Evolutionary conservation across 2,329 filamentous ascomycete species (phyloP).

Genomic region (Penicillium hesseltinei): DNA sequence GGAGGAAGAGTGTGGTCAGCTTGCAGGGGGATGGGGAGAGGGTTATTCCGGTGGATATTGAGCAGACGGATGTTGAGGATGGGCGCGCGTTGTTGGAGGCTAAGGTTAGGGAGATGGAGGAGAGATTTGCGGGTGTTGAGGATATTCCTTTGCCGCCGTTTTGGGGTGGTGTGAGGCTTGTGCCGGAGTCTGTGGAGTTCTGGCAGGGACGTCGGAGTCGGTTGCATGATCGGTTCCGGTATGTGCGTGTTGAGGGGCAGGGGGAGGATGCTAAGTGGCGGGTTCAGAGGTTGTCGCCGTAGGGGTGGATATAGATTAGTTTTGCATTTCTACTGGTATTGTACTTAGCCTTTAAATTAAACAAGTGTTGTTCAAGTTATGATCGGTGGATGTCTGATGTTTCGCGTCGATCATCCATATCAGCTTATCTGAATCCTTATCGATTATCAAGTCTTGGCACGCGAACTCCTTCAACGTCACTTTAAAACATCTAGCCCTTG

Average conservation of each 20-base stretch:
- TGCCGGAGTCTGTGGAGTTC: constrained; percentile 87
- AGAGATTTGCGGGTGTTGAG: constrained; percentile 70
- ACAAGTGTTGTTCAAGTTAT: not conserved
- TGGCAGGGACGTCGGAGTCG: constrained; percentile 90
- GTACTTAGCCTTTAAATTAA: not conserved
- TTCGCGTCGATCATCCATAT: constrained; percentile 10
- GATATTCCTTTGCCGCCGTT: constrained; percentile 87
- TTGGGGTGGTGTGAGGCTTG: constrained; percentile 86
- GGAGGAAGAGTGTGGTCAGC: constrained; percentile 26
- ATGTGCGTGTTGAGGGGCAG: constrained; percentile 69
- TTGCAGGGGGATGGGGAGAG: constrained; percentile 15
- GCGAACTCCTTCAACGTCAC: constrained; percentile 10
- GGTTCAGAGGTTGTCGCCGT: constrained; percentile 43
- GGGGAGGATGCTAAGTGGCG: constrained; percentile 36
- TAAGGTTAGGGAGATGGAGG: constrained; percentile 74
- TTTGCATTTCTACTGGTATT: not conserved
- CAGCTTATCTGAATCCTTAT: constrained; percentile 13
- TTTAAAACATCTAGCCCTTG: not conserved
- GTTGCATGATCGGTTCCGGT: constrained; percentile 90
- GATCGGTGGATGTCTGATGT: not conserved
- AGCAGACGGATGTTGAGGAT: constrained; percentile 53
- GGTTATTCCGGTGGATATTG: constrained; percentile 29
- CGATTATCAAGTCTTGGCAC: constrained; percentile 16
- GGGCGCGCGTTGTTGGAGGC: constrained; percentile 71
- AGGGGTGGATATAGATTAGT: constrained; percentile 3